Evolutionary conservation across 2,329 filamentous ascomycete species (phyloP).

Genomic region (Aureobasidium musti): DNA sequence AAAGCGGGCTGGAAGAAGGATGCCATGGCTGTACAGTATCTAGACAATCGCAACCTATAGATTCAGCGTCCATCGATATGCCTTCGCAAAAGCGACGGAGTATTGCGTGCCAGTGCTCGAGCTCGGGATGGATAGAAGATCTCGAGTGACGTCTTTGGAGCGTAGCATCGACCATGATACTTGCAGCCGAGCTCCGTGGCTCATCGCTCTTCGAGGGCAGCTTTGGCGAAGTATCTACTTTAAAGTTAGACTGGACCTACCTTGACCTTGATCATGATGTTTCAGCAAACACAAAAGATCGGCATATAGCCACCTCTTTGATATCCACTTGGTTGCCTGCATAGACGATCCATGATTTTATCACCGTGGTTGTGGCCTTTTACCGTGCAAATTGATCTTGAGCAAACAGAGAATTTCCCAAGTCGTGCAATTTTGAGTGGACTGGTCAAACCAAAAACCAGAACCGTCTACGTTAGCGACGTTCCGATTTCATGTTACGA

Average conservation of each 20-base stretch:
- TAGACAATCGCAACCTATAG: neutral
- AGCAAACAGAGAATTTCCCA: neutral
- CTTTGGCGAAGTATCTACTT: neutral
- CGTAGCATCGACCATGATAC: neutral
- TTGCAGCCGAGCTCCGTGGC: neutral
- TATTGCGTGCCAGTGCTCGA: conserved; percentile 8
- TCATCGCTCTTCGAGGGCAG: neutral
- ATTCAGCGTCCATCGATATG: neutral
- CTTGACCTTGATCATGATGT: neutral
- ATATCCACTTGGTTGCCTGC: neutral
- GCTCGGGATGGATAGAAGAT: neutral
- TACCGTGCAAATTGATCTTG: neutral
- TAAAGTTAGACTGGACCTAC: neutral
- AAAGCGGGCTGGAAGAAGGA: conserved; percentile 30
- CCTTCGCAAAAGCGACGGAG: neutral
- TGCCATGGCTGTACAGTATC: conserved; percentile 20
- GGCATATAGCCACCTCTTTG: neutral
- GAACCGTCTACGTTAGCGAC: neutral
- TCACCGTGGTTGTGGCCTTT: neutral
- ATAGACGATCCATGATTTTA: neutral
- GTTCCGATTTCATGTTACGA: neutral
- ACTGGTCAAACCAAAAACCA: neutral
- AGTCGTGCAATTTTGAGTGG: neutral
- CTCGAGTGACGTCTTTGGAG: neutral
- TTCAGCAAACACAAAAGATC: neutral